Base-by-base conservation (phyloP, 176 grass and related monocot genomes). In the Areca catechu region DNA sequence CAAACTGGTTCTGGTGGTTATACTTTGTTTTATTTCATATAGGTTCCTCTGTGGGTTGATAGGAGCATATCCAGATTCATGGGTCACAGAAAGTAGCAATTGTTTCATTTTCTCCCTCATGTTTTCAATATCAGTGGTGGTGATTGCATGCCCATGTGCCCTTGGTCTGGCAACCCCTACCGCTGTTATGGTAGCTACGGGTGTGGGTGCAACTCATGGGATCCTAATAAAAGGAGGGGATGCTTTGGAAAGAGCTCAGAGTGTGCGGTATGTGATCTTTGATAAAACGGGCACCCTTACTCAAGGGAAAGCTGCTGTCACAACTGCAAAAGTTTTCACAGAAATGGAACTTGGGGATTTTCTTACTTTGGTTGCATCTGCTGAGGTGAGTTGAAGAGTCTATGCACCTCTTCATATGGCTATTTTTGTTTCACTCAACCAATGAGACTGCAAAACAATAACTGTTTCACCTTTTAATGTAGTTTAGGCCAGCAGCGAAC, bases 141-240 rank as follows among this genome's bases (percentile, higher is more conserved):
- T 98, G 25, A 98, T 98, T 82, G 93, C 93, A 63, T 98, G 93
- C 25, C 93, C 87, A 51, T 98, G 93, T 23, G 93, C 93, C 18
- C 87, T 98, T 80, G 87, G 93, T 72, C 70, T 98, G 66, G 93
- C 93, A 63, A 98, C 93, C 49, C 93, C 93, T 60, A 98, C 93
- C 55, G 93, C 93, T 49, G 93, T 98, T 49, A 98, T 98, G 93
- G 93, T 98, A 23, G 93, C 93, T 4, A 98, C 93, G 20, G 93
- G 93, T 77, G 75, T 98, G 15, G 93, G 93, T 60, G 93, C 93
- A 55, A 82, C 83, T 7, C 93, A 98, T 24, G 93, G 93, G 55
- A 75, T 98, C 16, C 80, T 98, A 51, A 80, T 98, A 49, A 98
- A 98, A 71, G 93, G 93, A 22, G 93, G 93, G 50, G 93, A 98